Evolutionary conservation across 257 asterid species (phyloP), one percentile per base, ranked within the genome.

Genomic region (Oldenlandia corymbosa): DNA sequence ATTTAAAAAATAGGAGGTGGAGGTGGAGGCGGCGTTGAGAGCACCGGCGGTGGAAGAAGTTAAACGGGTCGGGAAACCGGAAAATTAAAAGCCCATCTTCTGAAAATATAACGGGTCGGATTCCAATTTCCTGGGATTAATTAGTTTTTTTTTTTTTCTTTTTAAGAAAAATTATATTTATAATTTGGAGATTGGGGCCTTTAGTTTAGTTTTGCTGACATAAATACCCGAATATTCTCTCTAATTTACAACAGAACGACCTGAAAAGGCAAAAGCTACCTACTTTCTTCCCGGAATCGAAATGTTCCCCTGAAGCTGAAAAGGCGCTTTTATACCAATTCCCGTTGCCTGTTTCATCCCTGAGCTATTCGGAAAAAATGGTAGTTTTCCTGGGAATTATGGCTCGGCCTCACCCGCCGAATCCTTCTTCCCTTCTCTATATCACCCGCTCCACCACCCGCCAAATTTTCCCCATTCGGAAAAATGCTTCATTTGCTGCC

Each of bases 321-420:
- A 34, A 9, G 9, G 4, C 39, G 4, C 9, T 34, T 3, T 34
- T 34, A 34, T 34, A 3, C 9, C 39, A 4, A 9, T 11, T 20
- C 14, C 34, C 5, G 28, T 27, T 41, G 36, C 53, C 45, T 10
- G 36, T 18, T 23, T 18, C 18, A 30, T 54, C 34, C 60, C 42
- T 23, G 23, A 50, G 43, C 62, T 20, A 17, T 32, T 32, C n/a
- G 2, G 34, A 60, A 65, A 86, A 60, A 65, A 86, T 89, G 95
- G 86, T 64, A 57, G 72, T 72, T 65, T 74, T 79, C 48, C 71
- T 73, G 9, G 85, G 86, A 48, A 27, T 73, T 36, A 73, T 43
- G 13, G 58, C 58, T 32, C 68, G 68, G 20, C 58, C 73, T 49
- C 84, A 84, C 34, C 82, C 88, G 39, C 54, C 76, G n/a, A n/a